phyloP scores from a whole-genome alignment of 176 grass and related monocot genomes.

The sorghum (Sorghum bicolor) region Sorghum_bicolor_NCBIv3 NC_012870.2:274501-275000 shows the following conservation, averaged over 20 bases:
- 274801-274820: not conserved
- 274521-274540: not conserved
- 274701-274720: not conserved
- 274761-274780: not conserved
- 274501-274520: not conserved
- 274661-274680: not conserved
- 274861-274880: not conserved
- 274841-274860: not conserved
- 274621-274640: not conserved
- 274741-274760: not conserved
- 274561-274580: not conserved
- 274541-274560: not conserved
- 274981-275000: slow-evolving; percentile 36
- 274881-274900: slow-evolving; percentile 61
- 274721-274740: not conserved
- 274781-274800: not conserved
- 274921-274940: slow-evolving; percentile 97
- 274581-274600: not conserved
- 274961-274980: slow-evolving; percentile 65
- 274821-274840: not conserved
- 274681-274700: not conserved
- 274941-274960: slow-evolving; percentile 89
- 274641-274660: slow-evolving; percentile 4
- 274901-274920: slow-evolving; percentile 93
- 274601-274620: not conserved